Conservation (phyloP, 768 basidiomycete genomes). For the Suillus discolor region DNA sequence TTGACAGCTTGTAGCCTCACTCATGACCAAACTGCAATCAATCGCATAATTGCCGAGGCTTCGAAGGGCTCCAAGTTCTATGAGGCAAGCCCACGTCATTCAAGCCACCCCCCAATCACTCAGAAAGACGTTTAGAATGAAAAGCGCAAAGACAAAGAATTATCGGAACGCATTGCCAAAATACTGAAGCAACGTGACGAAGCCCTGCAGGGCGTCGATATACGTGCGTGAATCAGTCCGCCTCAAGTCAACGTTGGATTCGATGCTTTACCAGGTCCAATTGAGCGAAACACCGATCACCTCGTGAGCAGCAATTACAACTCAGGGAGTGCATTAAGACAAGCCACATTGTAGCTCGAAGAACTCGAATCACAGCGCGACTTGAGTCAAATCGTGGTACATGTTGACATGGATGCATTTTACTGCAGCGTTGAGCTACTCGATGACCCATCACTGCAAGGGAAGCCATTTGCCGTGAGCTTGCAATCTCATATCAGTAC, state of each 20-base stretch:
- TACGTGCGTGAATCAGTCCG: constrained; percentile 44
- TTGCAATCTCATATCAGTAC: no score
- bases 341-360: constrained; percentile 42
- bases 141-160: constrained; percentile 84
- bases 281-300: constrained; percentile 70
- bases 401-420: constrained; percentile 97
- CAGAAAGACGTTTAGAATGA: constrained; percentile 61
- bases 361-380: constrained; percentile 79
- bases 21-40: constrained; percentile 82
- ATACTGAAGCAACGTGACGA: constrained; percentile 70
- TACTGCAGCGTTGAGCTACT: constrained; percentile 80
- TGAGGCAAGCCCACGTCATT: constrained; percentile 51
- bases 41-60: constrained; percentile 85
- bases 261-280: constrained; percentile 41
- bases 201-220: constrained; percentile 53
- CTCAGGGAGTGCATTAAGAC: background rate
- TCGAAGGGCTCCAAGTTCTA: constrained; percentile 95
- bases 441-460: constrained; percentile 60
- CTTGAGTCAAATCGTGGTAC: constrained; percentile 82
- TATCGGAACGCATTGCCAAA: constrained; percentile 74
- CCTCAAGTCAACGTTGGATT: constrained; percentile 12
- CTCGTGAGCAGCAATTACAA: constrained; percentile 51
- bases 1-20: constrained; percentile 51
- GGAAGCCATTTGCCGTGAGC: constrained; percentile 74
- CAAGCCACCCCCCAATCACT: constrained; percentile 3